Base-by-base conservation (phyloP, 257 asterid genomes). In the Ligustrum vulgare region DNA sequence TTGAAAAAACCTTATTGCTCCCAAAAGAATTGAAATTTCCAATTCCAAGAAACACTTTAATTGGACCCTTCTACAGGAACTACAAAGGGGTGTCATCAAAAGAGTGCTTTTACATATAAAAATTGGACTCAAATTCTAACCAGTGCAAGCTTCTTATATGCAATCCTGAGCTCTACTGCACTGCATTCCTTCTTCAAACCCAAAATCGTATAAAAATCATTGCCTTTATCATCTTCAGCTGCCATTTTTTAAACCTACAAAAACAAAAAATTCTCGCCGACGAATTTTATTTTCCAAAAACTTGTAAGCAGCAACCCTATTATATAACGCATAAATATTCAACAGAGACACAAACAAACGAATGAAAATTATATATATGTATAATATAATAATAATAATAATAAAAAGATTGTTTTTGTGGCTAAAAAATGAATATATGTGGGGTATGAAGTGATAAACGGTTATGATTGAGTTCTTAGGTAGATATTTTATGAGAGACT, bases 81-180 rank as follows among this genome's bases (percentile, higher is more conserved):
- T 25, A 69, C 73, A n/a, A 18, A 37, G 1, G n/a, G 33, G 34
- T 7, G 28, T 22, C 51, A 69, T 22, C 13, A n/a, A 33, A 31
- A 70, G 15, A 23, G 0, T 49, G 33, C 2, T 34, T 3, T 75
- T 75, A 34, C 34, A 5, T 15, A 6, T 56, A 4, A 51, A 6
- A 64, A 32, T 4, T 8, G 4, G 15, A 0, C 6, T 33, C 51
- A 45, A 78, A 82, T 25, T 69, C 90, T 81, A 68, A 93, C 98
- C 98, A 91, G 68, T 32, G 98, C 98, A 75, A 93, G 95, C 76
- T 86, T 91, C 90, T 85, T 91, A 87, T 91, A 91, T 33, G 96
- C 93, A 82, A 65, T 80, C 79, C 82, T 91, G 31, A 91, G 91
- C 75, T 93, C 98, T 4, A 80, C 51, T n/a, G 80, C 70, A 4